phyloP scores from a whole-genome alignment of 768 basidiomycete genomes.

The Naganishia kalamii region DNA sequence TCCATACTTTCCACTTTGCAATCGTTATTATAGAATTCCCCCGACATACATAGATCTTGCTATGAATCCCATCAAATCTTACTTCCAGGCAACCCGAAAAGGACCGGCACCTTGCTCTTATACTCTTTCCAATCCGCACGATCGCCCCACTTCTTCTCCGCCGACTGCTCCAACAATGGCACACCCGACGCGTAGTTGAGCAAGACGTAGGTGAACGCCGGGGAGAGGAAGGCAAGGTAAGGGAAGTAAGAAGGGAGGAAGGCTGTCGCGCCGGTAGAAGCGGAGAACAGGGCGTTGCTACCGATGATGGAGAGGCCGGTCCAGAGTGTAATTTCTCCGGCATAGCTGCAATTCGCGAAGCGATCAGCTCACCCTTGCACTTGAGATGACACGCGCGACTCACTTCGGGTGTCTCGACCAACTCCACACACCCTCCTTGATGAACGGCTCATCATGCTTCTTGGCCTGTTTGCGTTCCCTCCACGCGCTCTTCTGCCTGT shows the following conservation, averaged over 20 bases:
- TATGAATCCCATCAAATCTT: slow-evolving; percentile 11
- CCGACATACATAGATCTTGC: too few species aligned
- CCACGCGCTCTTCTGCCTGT: slow-evolving; percentile 63
- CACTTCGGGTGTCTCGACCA: slow-evolving; percentile 69
- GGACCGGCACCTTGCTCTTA: slow-evolving; percentile 28
- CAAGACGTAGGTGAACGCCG: slow-evolving; percentile 61
- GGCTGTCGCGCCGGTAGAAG: slow-evolving; percentile 39
- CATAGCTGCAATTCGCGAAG: slow-evolving; percentile 52
- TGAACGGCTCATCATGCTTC: slow-evolving; percentile 65
- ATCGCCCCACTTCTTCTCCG: slow-evolving; percentile 40
- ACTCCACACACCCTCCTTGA: slow-evolving; percentile 63
- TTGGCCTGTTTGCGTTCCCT: slow-evolving; percentile 56
- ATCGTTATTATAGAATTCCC: too few species aligned
- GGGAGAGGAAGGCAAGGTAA: slow-evolving; percentile 54
- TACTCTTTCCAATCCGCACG: slow-evolving; percentile 32
- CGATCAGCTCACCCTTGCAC: background rate
- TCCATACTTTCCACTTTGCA: too few species aligned
- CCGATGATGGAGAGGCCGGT: slow-evolving; percentile 61
- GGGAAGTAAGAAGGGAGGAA: slow-evolving; percentile 38
- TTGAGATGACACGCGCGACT: slow-evolving; percentile 22
- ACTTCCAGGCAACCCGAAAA: slow-evolving; percentile 32
- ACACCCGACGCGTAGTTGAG: slow-evolving; percentile 57
- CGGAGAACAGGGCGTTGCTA: slow-evolving; percentile 51
- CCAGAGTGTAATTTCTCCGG: slow-evolving; percentile 67
- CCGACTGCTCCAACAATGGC: slow-evolving; percentile 58